A percentile compares a stretch with the other conserved stretches of the same genome.
Conservation (phyloP, 257 asterid species). For the Solanum boliviense region DNA sequence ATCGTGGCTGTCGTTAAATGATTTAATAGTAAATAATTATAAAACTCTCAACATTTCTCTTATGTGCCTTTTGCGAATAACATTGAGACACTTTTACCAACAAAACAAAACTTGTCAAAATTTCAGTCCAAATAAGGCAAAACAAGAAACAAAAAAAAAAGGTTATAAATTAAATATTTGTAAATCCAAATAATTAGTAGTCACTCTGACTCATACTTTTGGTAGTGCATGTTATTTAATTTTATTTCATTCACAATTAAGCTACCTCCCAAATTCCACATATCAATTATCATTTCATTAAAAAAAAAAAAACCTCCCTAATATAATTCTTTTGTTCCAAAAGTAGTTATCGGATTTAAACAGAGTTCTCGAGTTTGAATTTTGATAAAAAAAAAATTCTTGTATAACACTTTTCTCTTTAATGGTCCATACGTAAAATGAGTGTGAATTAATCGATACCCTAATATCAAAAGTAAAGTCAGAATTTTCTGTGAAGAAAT, state of each 20-base stretch:
- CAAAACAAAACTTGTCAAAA: constrained; percentile 14
- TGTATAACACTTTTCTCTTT: background rate
- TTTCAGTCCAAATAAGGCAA: background rate
- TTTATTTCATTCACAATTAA: background rate
- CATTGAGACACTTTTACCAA: constrained; percentile 36
- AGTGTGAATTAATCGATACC: background rate
- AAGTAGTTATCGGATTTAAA: background rate
- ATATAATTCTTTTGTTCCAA: background rate
- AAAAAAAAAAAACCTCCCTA: background rate
- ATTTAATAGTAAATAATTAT: constrained; percentile 17
- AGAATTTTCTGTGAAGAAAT: background rate
- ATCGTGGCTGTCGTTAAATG: constrained; percentile 42
- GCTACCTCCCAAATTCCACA: background rate
- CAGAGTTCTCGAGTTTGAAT: background rate
- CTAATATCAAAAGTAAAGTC: background rate
- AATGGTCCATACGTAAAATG: fast-evolving
- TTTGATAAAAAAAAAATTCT: fast-evolving
- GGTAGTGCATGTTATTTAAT: background rate
- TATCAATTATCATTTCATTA: background rate
- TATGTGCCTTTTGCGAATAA: constrained; percentile 40
- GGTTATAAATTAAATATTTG: background rate
- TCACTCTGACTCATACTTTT: background rate
- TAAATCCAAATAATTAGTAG: constrained; percentile 12
- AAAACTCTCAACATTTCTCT: constrained; percentile 1
- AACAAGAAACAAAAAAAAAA: background rate